Conservation (phyloP, 2,329 filamentous ascomycete genomes). For the Talaromyces piceae region DNA sequence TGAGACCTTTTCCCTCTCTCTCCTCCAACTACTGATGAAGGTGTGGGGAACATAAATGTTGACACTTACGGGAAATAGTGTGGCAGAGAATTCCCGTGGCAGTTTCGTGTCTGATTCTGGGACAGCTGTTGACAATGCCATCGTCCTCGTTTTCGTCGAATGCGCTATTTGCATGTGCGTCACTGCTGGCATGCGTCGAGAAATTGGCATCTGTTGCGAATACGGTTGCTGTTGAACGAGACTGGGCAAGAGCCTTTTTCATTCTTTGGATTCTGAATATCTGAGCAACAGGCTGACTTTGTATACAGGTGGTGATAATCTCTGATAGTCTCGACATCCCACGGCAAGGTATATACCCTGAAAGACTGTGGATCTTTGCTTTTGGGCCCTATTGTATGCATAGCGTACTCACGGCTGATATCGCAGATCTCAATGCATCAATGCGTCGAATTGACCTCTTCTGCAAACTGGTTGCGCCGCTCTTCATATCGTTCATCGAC, state of each 20-base stretch:
- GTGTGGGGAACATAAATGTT: not conserved
- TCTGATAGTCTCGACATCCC: slow-evolving; percentile 5
- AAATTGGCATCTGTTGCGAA: slow-evolving; percentile 61
- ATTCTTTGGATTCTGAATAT: not conserved
- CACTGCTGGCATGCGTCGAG: slow-evolving; percentile 57
- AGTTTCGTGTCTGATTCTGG: slow-evolving; percentile 37
- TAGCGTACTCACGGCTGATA: too few relatives aligned
- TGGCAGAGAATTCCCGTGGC: slow-evolving; percentile 38
- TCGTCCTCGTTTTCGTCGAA: slow-evolving; percentile 29
- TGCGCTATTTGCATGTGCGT: slow-evolving; percentile 3
- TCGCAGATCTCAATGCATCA: slow-evolving; percentile 38
- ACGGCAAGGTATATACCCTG: slow-evolving; percentile 1
- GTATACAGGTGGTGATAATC: slow-evolving; percentile 9
- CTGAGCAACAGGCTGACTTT: not conserved
- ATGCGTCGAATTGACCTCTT: slow-evolving; percentile 53
- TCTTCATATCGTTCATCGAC: slow-evolving; percentile 44
- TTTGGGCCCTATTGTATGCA: too few relatives aligned
- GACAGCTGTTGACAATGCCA: slow-evolving; percentile 15
- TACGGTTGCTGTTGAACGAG: slow-evolving; percentile 60
- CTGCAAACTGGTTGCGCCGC: slow-evolving; percentile 50
- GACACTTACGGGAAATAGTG: slow-evolving; percentile 16
- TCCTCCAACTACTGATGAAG: too few relatives aligned
- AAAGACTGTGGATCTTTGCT: too few relatives aligned
- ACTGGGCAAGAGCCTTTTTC: slow-evolving; percentile 47
- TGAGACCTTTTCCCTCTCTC: too few relatives aligned